Percentiles rank a stretch among this genome's conserved stretches.
These are phyloP conservation scores for Colletotrichum camelliae DNA, from an alignment of 2,329 filamentous ascomycete species.

Conservation along the genomic window DNA sequence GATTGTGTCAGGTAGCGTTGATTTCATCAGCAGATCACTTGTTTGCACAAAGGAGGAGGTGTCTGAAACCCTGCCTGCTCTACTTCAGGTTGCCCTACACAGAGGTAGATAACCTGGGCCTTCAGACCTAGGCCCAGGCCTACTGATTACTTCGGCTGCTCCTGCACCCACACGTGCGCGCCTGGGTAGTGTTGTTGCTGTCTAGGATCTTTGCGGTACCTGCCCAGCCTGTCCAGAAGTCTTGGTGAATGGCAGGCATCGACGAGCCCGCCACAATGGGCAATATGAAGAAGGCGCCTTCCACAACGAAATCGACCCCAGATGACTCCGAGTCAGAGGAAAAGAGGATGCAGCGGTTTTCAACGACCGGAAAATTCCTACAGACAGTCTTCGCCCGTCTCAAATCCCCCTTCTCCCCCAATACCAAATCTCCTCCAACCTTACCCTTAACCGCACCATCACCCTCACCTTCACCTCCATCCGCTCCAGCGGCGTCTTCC, in stretches of 20 bases:
- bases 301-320: neutral
- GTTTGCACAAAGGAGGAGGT: neutral
- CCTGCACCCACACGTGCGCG: neutral
- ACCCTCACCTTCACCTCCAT: neutral
- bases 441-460: neutral
- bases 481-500: neutral
- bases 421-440: neutral
- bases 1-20: neutral
- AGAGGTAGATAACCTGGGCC: neutral
- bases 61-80: neutral
- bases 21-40: neutral
- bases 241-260: neutral
- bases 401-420: conserved; percentile 11
- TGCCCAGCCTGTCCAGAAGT: neutral
- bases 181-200: neutral
- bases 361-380: conserved; percentile 17
- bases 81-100: neutral
- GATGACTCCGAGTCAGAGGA: neutral
- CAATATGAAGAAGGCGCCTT: neutral
- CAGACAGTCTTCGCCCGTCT: conserved; percentile 20
- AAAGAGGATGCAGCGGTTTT: conserved; percentile 8
- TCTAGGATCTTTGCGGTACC: neutral
- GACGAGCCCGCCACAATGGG: neutral
- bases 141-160: neutral
- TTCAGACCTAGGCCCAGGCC: neutral